A percentile compares a stretch with the other conserved stretches of the same genome.
Evolutionary conservation across 164 flowering plant species (phyloP).

Genomic region (Cinnamomum chago): DNA sequence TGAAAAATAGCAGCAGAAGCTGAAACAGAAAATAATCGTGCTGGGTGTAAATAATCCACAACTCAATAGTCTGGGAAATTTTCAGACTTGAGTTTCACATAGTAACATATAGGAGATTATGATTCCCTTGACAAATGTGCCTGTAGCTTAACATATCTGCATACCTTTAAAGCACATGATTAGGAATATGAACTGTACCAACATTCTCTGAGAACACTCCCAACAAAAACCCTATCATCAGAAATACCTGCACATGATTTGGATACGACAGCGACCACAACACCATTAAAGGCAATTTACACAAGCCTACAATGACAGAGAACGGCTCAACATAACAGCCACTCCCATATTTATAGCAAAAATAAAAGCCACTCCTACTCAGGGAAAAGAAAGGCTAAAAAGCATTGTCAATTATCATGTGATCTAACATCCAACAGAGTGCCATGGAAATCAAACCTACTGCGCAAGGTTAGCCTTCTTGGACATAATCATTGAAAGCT

Average conservation of each 20-base stretch:
- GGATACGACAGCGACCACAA: constrained; percentile 41
- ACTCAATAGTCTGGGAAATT: neutral
- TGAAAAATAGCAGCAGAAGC: constrained; percentile 7
- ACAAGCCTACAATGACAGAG: constrained; percentile 12
- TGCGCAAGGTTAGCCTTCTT: constrained; percentile 17
- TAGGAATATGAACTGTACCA: constrained; percentile 16
- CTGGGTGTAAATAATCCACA: neutral
- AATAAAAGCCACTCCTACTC: neutral
- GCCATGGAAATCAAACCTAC: constrained; percentile 17
- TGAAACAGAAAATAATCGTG: constrained; percentile 1
- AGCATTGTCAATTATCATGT: constrained; percentile 1
- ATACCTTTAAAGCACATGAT: constrained; percentile 26
- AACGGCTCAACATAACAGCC: constrained; percentile 17
- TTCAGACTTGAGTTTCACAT: neutral
- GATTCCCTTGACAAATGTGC: neutral
- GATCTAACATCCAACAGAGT: constrained; percentile 6
- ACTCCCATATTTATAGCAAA: constrained; percentile 7
- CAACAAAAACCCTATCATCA: constrained; percentile 20
- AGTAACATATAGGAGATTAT: neutral
- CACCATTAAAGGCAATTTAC: constrained; percentile 29
- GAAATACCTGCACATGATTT: constrained; percentile 57
- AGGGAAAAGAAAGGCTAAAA: constrained; percentile 6
- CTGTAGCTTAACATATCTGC: constrained; percentile 18
- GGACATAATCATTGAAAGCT: constrained; percentile 9
- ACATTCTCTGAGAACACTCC: constrained; percentile 22